A percentile compares a stretch with the other conserved stretches of the same genome.
Evolutionary conservation across 2,329 filamentous ascomycete genomes (phyloP).

Genomic region (Exophiala calicioides): DNA sequence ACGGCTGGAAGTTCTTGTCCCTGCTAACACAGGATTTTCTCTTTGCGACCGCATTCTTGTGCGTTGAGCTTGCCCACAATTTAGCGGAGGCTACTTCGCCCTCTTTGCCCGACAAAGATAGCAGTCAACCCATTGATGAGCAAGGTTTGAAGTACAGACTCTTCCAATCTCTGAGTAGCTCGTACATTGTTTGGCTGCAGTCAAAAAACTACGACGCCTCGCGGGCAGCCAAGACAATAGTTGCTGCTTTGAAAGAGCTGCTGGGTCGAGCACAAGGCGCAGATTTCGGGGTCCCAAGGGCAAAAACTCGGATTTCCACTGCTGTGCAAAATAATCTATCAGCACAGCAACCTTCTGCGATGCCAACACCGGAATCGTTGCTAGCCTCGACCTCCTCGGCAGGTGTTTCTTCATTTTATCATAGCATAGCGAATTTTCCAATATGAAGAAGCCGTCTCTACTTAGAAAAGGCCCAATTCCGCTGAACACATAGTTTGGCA

Average conservation of each 20-base stretch:
- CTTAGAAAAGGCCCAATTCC: too few relatives aligned
- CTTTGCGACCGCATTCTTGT: slow-evolving; percentile 50
- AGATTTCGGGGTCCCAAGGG: slow-evolving; percentile 6
- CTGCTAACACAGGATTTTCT: slow-evolving; percentile 50
- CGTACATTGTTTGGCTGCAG: slow-evolving; percentile 22
- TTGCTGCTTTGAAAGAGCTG: slow-evolving; percentile 11
- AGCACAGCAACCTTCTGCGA: neutral
- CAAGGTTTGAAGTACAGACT: slow-evolving; percentile 1
- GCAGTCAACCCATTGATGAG: neutral
- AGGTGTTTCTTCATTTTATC: too few relatives aligned
- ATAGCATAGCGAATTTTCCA: too few relatives aligned
- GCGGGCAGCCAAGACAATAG: slow-evolving; percentile 11
- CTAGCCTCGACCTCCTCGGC: too few relatives aligned
- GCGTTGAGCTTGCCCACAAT: slow-evolving; percentile 44
- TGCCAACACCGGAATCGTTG: neutral
- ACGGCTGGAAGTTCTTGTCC: slow-evolving; percentile 48
- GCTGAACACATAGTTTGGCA: too few relatives aligned
- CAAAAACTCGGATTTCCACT: neutral
- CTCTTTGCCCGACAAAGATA: neutral
- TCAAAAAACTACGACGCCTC: slow-evolving; percentile 16
- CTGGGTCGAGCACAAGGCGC: slow-evolving; percentile 11
- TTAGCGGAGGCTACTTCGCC: slow-evolving; percentile 1
- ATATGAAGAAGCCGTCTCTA: too few relatives aligned
- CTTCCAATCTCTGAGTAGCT: slow-evolving; percentile 17
- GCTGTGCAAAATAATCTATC: neutral